phyloP scores from a whole-genome alignment of 306 rosid genomes.

The Prosopis cineraria region DNA sequence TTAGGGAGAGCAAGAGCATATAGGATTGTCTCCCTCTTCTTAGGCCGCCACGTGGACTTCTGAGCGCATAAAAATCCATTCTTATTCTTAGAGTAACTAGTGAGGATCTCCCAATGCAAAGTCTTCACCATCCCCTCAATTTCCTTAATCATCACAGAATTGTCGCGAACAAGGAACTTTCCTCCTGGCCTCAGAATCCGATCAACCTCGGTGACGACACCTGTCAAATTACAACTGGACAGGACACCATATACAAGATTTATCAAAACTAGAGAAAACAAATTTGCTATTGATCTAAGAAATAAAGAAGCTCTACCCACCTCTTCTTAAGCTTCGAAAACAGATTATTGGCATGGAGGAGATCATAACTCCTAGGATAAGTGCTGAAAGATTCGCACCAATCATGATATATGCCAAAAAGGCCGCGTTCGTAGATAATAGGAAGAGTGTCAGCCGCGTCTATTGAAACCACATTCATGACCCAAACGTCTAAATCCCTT shows the following conservation, averaged over 20 bases:
- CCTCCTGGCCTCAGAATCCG: constrained; percentile 95
- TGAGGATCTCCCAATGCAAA: constrained; percentile 89
- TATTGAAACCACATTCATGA: constrained; percentile 90
- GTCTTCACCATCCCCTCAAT: constrained; percentile 68
- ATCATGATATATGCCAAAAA: constrained; percentile 94
- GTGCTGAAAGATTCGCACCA: constrained; percentile 97
- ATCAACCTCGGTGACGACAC: constrained; percentile 83
- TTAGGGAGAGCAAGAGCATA: constrained; percentile 55
- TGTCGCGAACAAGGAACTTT: constrained; percentile 80
- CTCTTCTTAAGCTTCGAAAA: constrained; percentile 74
- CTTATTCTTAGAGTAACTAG: constrained; percentile 73
- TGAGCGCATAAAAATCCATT: constrained; percentile 86
- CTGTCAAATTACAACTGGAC: constrained; percentile 70
- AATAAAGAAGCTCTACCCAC: constrained; percentile 43
- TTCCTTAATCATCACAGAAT: constrained; percentile 59
- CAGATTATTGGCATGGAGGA: constrained; percentile 94
- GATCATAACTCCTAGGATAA: constrained; percentile 91
- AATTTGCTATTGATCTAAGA: background rate
- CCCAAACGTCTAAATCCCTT: constrained; percentile 83
- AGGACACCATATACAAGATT: constrained; percentile 8
- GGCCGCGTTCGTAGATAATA: constrained; percentile 86
- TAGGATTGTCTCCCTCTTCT: constrained; percentile 59
- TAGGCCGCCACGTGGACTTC: constrained; percentile 89
- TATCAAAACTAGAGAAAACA: constrained; percentile 14
- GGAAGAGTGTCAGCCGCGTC: constrained; percentile 92